A percentile compares a stretch with the other conserved stretches of the same genome.
Conservation (phyloP, 2,329 filamentous ascomycete genomes). For the Tetracladium maxilliforme region DNA sequence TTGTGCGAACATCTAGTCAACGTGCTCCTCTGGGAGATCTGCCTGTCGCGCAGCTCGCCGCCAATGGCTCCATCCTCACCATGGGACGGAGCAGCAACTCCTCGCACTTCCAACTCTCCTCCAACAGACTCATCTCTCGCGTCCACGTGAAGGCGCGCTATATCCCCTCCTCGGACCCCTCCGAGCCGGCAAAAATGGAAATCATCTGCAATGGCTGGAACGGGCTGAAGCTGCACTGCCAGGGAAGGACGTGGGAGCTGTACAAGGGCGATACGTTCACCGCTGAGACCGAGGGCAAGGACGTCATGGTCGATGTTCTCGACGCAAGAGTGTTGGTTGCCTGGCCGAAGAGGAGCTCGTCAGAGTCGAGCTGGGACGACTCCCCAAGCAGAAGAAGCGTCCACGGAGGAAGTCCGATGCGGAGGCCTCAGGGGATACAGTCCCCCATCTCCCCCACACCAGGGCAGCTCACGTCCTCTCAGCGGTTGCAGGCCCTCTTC, state of each 20-base stretch:
- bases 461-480: too few species aligned
- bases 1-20: slow-evolving; percentile 50
- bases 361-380: too few species aligned
- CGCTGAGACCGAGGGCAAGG: slow-evolving; percentile 73
- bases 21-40: slow-evolving; percentile 72
- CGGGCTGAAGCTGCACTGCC: slow-evolving; percentile 82
- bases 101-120: slow-evolving; percentile 86
- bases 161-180: slow-evolving; percentile 49
- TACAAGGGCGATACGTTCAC: slow-evolving; percentile 80
- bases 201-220: slow-evolving; percentile 94
- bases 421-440: too few species aligned
- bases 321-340: slow-evolving; percentile 78
- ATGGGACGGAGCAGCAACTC: slow-evolving; percentile 94
- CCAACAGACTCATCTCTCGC: slow-evolving; percentile 84
- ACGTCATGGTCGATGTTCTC: slow-evolving; percentile 92
- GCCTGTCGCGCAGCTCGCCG: slow-evolving; percentile 66
- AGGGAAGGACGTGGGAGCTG: slow-evolving; percentile 74
- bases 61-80: slow-evolving; percentile 64
- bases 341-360: too few species aligned
- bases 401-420: too few species aligned
- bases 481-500: too few species aligned
- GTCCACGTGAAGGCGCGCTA: slow-evolving; percentile 85
- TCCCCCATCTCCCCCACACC: too few species aligned
- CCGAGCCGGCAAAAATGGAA: slow-evolving; percentile 67
- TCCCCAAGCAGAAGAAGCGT: too few species aligned